These are phyloP conservation scores for Nymphaea colorata DNA, from an alignment of 164 flowering plant species.

Conservation along the genomic window DNA sequence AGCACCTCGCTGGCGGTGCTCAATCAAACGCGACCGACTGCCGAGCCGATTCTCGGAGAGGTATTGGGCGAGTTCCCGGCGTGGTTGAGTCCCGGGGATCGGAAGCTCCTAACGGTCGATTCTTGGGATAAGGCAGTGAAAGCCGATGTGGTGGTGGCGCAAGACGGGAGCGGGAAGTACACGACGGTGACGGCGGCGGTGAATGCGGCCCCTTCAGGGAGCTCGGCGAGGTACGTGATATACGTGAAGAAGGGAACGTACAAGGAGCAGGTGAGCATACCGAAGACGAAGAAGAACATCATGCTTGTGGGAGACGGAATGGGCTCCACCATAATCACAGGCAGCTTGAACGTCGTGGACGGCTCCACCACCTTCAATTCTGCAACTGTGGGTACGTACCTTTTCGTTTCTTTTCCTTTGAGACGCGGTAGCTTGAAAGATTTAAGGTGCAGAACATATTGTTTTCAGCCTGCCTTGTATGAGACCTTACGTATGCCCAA, in stretches of 20 bases:
- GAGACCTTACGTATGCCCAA: too few relatives aligned
- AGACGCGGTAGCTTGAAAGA: not conserved
- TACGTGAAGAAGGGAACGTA: slow-evolving; percentile 33
- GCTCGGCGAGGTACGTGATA: slow-evolving; percentile 22
- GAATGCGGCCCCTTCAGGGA: slow-evolving; percentile 17
- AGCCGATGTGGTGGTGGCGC: slow-evolving; percentile 32
- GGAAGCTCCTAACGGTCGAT: slow-evolving; percentile 12
- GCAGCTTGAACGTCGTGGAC: slow-evolving; percentile 30
- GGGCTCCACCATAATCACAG: slow-evolving; percentile 32
- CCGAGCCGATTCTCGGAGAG: not conserved
- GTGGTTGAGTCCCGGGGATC: slow-evolving; percentile 22
- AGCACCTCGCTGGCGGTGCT: not conserved
- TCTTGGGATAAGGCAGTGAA: slow-evolving; percentile 9
- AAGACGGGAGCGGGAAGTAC: slow-evolving; percentile 35
- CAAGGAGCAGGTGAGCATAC: slow-evolving; percentile 26
- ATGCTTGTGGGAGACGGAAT: slow-evolving; percentile 43
- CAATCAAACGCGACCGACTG: not conserved
- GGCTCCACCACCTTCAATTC: slow-evolving; percentile 41
- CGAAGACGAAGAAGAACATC: slow-evolving; percentile 24
- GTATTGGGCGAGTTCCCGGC: slow-evolving; percentile 15
- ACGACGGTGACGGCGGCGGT: slow-evolving; percentile 35
- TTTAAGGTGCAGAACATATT: too few relatives aligned
- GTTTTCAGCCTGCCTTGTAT: too few relatives aligned
- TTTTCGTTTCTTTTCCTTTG: not conserved
- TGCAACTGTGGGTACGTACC: slow-evolving; percentile 30